Evolutionary conservation across 208 protist species (phyloP), one percentile per base, ranked within the genome.

Genomic region (Crithidia acanthocephali): DNA sequence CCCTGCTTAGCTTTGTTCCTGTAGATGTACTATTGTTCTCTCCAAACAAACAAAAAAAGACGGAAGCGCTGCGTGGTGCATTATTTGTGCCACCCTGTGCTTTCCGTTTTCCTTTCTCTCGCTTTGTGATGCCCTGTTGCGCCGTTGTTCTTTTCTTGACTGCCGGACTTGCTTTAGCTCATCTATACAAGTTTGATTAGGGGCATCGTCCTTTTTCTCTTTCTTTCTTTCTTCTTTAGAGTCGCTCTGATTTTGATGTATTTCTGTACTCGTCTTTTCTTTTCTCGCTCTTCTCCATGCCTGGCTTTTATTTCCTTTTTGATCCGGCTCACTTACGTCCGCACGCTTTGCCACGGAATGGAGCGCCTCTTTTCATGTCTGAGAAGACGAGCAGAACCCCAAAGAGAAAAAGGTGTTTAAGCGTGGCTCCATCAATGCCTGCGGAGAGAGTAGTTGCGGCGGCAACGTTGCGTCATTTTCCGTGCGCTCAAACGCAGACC

Each of bases 231-330:
- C 20, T 33, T 35, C 30, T 64, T 48, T 25, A 33, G 33, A 60
- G 28, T 33, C 48, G 11, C 48, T 6, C 25, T 11, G 7, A 9
- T 25, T 16, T n/a, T 35, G 11, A 57, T 45, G 51, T 51, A 40
- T 45, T 48, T 70, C 57, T 78, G 10, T 47, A 35, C 63, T 18
- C 32, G 47, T 63, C 70, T 69, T 50, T 67, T 52, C 22, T 73
- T 62, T 63, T 27, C 40, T 48, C 44, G 37, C 61, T 55, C 57
- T 60, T 15, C 22, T 50, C 20, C 18, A 6, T n/a, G n/a, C n/a
- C n/a, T n/a, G n/a, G n/a, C n/a, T n/a, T n/a, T n/a, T n/a, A n/a
- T n/a, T n/a, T 50, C 25, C 50, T 30, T 6, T 55, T 55, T 55
- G 9, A 7, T 50, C 5, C 20, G 9, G 4, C 20, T 50, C 20